Evolutionary conservation across 2,329 filamentous ascomycete genomes (phyloP).

Genomic region (Neodidymelliopsis sp.): DNA sequence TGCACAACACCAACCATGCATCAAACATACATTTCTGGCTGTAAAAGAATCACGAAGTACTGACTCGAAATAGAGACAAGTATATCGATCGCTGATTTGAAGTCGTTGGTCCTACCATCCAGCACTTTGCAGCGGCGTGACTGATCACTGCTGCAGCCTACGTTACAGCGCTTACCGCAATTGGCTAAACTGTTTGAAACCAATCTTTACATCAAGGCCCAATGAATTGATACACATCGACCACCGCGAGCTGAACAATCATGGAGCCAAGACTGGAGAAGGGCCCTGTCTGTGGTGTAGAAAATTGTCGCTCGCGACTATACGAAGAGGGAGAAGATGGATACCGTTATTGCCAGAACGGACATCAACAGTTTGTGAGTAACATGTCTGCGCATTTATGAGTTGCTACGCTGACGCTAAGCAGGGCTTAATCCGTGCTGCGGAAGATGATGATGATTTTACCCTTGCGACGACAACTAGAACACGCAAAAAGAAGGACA

Average conservation of each 20-base stretch:
- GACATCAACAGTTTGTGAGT: constrained; percentile 77
- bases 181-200: constrained; percentile 3
- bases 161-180: not conserved
- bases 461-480: constrained; percentile 65
- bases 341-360: constrained; percentile 78
- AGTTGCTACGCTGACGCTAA: constrained; percentile 6
- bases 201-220: constrained; percentile 1
- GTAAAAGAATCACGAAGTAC: not conserved
- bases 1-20: not conserved
- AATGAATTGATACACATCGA: too few species aligned
- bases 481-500: constrained; percentile 62
- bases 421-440: constrained; percentile 41
- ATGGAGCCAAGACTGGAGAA: constrained; percentile 29
- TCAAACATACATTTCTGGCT: not conserved
- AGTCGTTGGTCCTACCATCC: not conserved
- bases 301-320: constrained; percentile 74
- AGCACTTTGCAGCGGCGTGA: not conserved
- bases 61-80: not conserved
- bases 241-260: too few species aligned
- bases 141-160: constrained; percentile 6
- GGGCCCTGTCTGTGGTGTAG: constrained; percentile 58
- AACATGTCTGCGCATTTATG: not conserved
- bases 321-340: constrained; percentile 75
- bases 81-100: not conserved
- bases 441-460: constrained; percentile 72